Evolutionary conservation across 2,329 filamentous ascomycete species (phyloP).

Genomic region (Penicillium italicum): DNA sequence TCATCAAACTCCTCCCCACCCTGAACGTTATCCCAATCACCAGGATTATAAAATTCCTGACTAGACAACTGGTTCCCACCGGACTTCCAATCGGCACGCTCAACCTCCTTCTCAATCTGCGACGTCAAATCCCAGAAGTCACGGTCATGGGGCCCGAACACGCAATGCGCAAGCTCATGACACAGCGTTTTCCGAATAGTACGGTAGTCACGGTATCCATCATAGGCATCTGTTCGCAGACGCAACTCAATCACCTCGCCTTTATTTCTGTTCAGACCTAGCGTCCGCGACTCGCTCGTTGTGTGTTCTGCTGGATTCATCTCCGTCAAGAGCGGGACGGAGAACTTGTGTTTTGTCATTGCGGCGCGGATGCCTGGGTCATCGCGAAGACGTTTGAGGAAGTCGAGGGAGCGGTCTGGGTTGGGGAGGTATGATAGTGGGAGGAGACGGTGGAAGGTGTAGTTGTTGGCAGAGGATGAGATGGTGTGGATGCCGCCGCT

Average conservation of each 20-base stretch:
- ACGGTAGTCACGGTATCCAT: slow-evolving; percentile 89
- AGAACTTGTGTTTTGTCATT: slow-evolving; percentile 83
- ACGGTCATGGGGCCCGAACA: slow-evolving; percentile 76
- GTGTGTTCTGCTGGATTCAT: slow-evolving; percentile 90
- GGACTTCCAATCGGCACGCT: slow-evolving; percentile 70
- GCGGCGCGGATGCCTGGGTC: slow-evolving; percentile 80
- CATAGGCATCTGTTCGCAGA: slow-evolving; percentile 86
- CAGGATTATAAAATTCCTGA: slow-evolving; percentile 58
- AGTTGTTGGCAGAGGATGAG: slow-evolving; percentile 56
- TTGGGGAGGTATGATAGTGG: slow-evolving; percentile 75
- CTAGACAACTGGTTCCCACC: slow-evolving; percentile 62
- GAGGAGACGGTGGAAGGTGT: slow-evolving; percentile 76
- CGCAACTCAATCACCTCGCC: slow-evolving; percentile 90
- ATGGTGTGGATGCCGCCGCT: slow-evolving; percentile 30
- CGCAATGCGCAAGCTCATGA: slow-evolving; percentile 92
- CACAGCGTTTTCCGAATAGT: slow-evolving; percentile 89
- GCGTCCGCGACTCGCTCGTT: slow-evolving; percentile 71
- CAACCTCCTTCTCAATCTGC: slow-evolving; percentile 83
- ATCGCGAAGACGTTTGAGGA: slow-evolving; percentile 70
- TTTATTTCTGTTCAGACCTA: slow-evolving; percentile 81
- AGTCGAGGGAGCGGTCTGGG: slow-evolving; percentile 65
- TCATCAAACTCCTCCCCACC: slow-evolving; percentile 59
- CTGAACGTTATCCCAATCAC: slow-evolving; percentile 50
- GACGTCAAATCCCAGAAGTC: slow-evolving; percentile 87
- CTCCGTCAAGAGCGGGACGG: slow-evolving; percentile 81